Conservation (phyloP, 441 rosid species). For the Corymbia calophylla region DNA sequence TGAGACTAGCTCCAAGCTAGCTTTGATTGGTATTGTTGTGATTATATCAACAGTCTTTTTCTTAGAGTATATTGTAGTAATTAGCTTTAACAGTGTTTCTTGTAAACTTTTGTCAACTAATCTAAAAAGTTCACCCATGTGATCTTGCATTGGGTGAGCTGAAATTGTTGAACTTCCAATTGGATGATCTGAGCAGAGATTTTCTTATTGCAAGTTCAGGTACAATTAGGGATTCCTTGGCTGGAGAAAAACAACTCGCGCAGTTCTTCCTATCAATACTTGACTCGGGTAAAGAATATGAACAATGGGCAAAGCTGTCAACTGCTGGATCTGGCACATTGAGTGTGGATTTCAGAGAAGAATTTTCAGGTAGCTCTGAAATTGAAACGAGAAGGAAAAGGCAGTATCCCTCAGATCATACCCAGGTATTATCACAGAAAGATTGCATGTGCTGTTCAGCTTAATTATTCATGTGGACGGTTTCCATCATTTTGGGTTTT, state of each 20-base stretch:
- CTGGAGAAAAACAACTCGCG: slow-evolving; percentile 50
- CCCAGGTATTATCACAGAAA: slow-evolving; percentile 37
- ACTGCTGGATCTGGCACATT: slow-evolving; percentile 1
- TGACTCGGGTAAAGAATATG: slow-evolving; percentile 42
- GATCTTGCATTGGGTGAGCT: neutral
- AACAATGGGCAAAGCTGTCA: slow-evolving; percentile 51
- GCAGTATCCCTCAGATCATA: slow-evolving; percentile 57
- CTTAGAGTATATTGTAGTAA: neutral
- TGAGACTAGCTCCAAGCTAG: slow-evolving; percentile 60
- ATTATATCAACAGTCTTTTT: neutral
- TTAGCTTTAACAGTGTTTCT: neutral
- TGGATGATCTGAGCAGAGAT: neutral
- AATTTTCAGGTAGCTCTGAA: slow-evolving; percentile 6
- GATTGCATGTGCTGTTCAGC: neutral
- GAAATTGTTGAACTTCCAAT: neutral
- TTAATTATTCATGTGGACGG: neutral
- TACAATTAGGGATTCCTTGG: slow-evolving; percentile 40
- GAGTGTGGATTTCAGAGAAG: slow-evolving; percentile 11
- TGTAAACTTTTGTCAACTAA: neutral
- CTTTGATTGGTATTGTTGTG: slow-evolving; percentile 51
- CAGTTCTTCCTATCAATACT: slow-evolving; percentile 51
- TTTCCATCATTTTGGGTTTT: neutral
- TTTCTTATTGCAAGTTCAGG: slow-evolving; percentile 27
- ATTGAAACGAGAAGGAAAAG: slow-evolving; percentile 18
- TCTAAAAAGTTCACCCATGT: neutral